Conservation (phyloP, 306 rosid genomes). For the Nissolia schottii region DNA sequence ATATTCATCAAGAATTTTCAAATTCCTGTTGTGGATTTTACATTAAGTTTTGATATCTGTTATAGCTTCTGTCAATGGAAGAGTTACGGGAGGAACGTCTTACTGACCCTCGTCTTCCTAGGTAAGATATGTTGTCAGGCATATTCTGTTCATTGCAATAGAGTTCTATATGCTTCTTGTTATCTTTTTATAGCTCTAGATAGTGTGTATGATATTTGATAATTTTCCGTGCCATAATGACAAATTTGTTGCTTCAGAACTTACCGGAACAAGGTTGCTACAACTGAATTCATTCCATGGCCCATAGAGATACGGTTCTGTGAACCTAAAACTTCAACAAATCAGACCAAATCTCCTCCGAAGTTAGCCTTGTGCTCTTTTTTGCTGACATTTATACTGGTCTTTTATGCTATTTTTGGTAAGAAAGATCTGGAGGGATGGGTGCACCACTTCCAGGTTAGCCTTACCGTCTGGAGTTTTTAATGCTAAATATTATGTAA, state of each 20-base stretch:
- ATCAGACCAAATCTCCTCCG: conserved; percentile 83
- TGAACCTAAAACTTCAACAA: conserved; percentile 69
- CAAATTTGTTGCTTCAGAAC: conserved; percentile 53
- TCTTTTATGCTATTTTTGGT: background rate
- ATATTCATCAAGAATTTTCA: background rate
- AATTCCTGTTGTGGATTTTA: background rate
- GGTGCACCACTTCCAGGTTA: background rate
- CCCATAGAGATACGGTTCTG: conserved; percentile 95
- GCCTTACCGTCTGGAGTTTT: background rate
- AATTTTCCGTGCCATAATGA: conserved; percentile 12
- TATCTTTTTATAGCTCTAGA: background rate
- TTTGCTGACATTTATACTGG: conserved; percentile 1
- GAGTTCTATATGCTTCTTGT: background rate
- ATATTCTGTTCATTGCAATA: background rate
- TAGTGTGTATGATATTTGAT: background rate
- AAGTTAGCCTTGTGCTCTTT: conserved; percentile 50
- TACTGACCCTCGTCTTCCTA: conserved; percentile 77
- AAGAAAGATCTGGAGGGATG: background rate
- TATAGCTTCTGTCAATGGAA: conserved; percentile 83
- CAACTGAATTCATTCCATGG: conserved; percentile 69
- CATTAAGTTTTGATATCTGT: conserved; percentile 1
- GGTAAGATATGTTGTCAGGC: conserved; percentile 38
- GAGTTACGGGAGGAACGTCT: conserved; percentile 79
- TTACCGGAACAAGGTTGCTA: conserved; percentile 85
- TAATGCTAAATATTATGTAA: conserved; percentile 2